These are phyloP conservation scores for Metarhizium album DNA, from an alignment of 2,329 filamentous ascomycete species.

Conservation along the genomic window DNA sequence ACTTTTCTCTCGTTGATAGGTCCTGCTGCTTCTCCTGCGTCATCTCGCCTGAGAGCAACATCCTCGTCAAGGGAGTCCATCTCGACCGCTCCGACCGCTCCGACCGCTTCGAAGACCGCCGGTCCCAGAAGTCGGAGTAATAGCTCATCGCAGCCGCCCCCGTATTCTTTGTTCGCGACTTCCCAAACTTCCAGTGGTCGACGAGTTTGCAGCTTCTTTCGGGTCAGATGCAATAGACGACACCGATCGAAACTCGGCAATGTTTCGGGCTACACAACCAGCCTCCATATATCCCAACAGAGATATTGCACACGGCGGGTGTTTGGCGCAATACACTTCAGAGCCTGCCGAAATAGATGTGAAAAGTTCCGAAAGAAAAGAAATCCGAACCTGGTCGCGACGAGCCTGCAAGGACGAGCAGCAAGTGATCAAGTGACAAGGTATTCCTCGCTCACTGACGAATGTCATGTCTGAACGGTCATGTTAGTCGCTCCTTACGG, in stretches of 20 bases:
- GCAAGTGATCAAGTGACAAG: neutral
- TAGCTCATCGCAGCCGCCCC: slow-evolving; percentile 17
- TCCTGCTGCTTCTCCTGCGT: slow-evolving; percentile 61
- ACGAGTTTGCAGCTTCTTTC: neutral
- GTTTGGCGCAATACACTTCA: neutral
- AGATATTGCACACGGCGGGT: neutral
- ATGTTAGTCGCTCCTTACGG: neutral
- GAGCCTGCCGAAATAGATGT: slow-evolving; percentile 6
- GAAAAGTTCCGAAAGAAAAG: neutral
- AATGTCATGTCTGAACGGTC: neutral
- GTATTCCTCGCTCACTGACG: neutral
- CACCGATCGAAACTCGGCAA: neutral
- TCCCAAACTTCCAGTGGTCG: neutral
- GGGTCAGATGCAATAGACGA: neutral
- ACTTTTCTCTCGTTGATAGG: slow-evolving; percentile 57
- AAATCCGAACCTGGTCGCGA: neutral
- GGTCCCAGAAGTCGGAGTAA: slow-evolving; percentile 15
- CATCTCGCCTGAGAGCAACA: slow-evolving; percentile 76
- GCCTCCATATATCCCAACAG: neutral
- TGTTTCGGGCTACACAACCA: neutral
- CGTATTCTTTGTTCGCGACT: slow-evolving; percentile 6
- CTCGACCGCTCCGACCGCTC: slow-evolving; percentile 63
- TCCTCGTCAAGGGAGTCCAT: slow-evolving; percentile 73
- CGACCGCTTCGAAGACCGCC: slow-evolving; percentile 56
- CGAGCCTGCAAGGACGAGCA: too few relatives aligned